Conservation (phyloP, 2,329 filamentous ascomycete genomes). For the Fusarium sp. region DNA sequence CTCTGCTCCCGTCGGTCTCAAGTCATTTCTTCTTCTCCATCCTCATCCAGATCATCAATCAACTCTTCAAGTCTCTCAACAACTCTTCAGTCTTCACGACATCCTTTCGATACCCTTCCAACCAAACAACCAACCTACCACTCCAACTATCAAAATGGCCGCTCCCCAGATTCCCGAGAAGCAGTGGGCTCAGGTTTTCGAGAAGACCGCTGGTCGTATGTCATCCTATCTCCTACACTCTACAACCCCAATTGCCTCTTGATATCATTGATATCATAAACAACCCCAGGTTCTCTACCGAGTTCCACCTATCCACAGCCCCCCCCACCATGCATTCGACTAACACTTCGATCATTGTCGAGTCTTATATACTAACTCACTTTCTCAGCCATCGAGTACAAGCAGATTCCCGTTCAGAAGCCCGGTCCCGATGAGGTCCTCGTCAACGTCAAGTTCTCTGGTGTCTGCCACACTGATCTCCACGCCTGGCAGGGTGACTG, state of each 20-base stretch:
- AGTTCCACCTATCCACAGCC: constrained; percentile 25
- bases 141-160: constrained; percentile 42
- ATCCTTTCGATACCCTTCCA: constrained; percentile 33
- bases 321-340: constrained; percentile 15
- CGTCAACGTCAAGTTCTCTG: constrained; percentile 88
- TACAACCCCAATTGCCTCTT: constrained; percentile 7
- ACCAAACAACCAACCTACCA: constrained; percentile 11
- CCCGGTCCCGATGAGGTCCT: constrained; percentile 91
- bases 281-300: neutral
- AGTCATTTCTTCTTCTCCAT: constrained; percentile 34
- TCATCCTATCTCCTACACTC: constrained; percentile 25
- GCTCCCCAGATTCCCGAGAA: constrained; percentile 70
- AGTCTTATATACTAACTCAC: constrained; percentile 23
- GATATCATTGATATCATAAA: constrained; percentile 23
- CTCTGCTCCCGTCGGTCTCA: constrained; percentile 36
- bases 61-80: constrained; percentile 33
- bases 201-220: constrained; percentile 78
- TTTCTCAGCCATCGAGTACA: constrained; percentile 68
- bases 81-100: constrained; percentile 34
- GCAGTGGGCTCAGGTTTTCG: constrained; percentile 92
- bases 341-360: neutral
- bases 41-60: constrained; percentile 42
- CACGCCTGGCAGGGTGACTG: constrained; percentile 87
- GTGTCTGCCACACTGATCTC: constrained; percentile 88
- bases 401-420: constrained; percentile 81